A percentile compares a stretch with the other conserved stretches of the same genome.
Evolutionary conservation across 208 protist genomes (phyloP).

Genomic region (Trypanosoma vivax): DNA sequence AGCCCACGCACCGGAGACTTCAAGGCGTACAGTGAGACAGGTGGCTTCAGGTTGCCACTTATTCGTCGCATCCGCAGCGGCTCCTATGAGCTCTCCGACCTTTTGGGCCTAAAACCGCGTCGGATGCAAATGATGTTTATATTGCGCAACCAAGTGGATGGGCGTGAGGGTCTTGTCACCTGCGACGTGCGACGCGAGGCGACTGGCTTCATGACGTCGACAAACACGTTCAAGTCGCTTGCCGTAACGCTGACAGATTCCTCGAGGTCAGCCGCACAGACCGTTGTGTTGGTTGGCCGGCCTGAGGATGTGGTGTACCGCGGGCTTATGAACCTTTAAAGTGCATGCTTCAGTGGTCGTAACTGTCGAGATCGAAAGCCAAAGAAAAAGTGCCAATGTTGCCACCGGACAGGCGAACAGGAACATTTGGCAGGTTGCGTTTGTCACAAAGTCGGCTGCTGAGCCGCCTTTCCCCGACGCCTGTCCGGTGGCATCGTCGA

Average conservation of each 20-base stretch:
- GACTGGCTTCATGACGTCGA: conserved; percentile 60
- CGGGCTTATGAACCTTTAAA: conserved; percentile 36
- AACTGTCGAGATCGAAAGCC: not conserved
- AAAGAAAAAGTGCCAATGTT: conserved; percentile 1
- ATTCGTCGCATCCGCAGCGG: conserved; percentile 78
- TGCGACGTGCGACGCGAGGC: conserved; percentile 75
- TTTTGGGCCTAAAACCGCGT: conserved; percentile 72
- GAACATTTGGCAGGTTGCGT: not conserved
- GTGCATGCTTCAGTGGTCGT: not conserved
- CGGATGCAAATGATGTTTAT: conserved; percentile 86
- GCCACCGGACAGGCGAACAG: not conserved
- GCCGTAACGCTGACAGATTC: conserved; percentile 62
- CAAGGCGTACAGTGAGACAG: conserved; percentile 60
- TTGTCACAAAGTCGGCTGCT: not conserved
- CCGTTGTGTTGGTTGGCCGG: conserved; percentile 74
- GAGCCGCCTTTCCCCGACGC: not conserved
- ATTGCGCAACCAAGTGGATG: conserved; percentile 57
- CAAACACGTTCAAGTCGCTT: conserved; percentile 75
- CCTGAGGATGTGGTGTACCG: conserved; percentile 79
- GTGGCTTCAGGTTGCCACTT: conserved; percentile 79
- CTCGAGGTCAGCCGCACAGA: conserved; percentile 36
- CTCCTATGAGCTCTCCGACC: conserved; percentile 76
- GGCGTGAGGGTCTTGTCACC: conserved; percentile 69
- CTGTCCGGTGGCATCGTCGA: not conserved
- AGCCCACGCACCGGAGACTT: conserved; percentile 84